Percentiles rank a stretch among this genome's conserved stretches.
Conservation (phyloP, 345 rosid species). For the Eucalyptus brandiana region DNA sequence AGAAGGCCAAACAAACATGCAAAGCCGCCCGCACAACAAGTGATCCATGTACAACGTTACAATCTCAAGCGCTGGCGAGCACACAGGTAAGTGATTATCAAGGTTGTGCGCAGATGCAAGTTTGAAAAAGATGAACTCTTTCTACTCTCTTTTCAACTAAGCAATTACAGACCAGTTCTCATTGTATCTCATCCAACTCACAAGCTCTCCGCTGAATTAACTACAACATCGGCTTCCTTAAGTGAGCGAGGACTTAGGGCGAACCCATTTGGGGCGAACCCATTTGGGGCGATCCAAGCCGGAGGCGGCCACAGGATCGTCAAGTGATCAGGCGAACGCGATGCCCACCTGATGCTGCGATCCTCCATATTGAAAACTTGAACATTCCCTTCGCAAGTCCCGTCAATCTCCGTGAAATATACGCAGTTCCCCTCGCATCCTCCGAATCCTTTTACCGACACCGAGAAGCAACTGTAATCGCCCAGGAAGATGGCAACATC, state of each 20-base stretch:
- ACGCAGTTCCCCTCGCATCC: slow-evolving; percentile 1
- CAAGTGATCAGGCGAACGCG: not conserved
- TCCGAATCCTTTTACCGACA: not conserved
- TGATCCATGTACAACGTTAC: not conserved
- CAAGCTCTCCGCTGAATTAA: not conserved
- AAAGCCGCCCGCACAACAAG: not conserved
- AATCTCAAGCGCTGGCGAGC: not conserved
- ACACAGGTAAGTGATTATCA: not conserved
- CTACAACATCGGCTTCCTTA: not conserved
- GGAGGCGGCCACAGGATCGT: slow-evolving; percentile 1
- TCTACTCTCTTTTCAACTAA: not conserved
- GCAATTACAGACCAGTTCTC: not conserved
- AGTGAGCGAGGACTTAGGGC: not conserved
- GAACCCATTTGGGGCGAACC: not conserved
- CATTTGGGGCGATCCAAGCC: not conserved
- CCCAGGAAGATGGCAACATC: slow-evolving; percentile 12
- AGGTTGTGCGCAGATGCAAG: not conserved
- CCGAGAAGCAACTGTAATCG: slow-evolving; percentile 3
- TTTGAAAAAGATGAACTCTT: not conserved
- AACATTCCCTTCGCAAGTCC: not conserved
- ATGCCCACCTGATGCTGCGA: not conserved
- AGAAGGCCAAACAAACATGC: not conserved
- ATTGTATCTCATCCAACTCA: not conserved
- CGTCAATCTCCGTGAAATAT: not conserved
- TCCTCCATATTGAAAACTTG: not conserved